Base-by-base conservation (phyloP, 768 basidiomycete species). In the Harrya chromipes region DNA sequence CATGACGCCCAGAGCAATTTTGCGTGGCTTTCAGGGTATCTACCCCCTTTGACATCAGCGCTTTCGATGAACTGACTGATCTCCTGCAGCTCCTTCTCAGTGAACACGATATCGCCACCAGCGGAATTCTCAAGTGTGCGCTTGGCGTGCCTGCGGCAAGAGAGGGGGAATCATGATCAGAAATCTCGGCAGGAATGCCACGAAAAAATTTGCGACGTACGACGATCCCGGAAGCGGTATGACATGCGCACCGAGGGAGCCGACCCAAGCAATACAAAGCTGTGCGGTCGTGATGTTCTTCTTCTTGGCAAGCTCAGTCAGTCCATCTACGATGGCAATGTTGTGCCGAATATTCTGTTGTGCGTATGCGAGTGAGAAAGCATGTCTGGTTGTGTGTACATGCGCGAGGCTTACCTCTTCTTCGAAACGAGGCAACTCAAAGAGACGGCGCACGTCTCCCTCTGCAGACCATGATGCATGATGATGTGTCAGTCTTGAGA, bases 221-320 rank as follows among this genome's bases (percentile, higher is more conserved):
- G 72, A 72, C 8, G 73, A 75, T 19, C 80, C 79, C 6, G 78
- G 78, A 27, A 81, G 70, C 4, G 80, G 78, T 43, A 82, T 73
- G 37, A 78, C 72, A 54, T 75, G 70, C 0, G 58, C 20, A 3
- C 75, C 72, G 4, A 71, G 64, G 1, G 71, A 61, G 13, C 55
- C 40, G 0, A 78, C 74, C 77, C 77, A 78, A 9, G 69, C 75
- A 17, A 78, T 67, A 50, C 58, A 64, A n/a, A 77, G 65, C 49
- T 77, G 76, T 1, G 66, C 72, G 6, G 74, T 63, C 4, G 75
- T 72, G 31, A 79, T 58, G 0, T 69, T 65, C 57, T 75, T 77
- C 58, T 65, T 69, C 47, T 69, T 49, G 1, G 77, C 77, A 11
- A 81, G 56, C 20, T 56, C 63, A 17, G 68, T 52, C 37, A 81